Conservation (phyloP, 495 filamentous ascomycete species). For the Symbiotaphrina buchneri region DNA sequence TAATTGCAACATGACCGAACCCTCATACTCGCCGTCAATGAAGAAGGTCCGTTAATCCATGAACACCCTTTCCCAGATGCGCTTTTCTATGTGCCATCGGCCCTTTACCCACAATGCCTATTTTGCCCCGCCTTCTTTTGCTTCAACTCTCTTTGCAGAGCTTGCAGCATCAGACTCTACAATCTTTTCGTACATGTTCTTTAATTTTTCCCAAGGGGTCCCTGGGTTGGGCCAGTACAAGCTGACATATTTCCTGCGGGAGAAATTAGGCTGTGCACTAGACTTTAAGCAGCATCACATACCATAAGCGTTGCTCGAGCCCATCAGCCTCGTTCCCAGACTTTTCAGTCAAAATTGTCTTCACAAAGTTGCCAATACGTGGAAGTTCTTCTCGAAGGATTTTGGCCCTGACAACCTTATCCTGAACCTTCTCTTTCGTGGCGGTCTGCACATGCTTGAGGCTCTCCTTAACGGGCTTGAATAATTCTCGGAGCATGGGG, state of each 20-base stretch:
- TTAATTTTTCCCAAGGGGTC: constrained; percentile 15
- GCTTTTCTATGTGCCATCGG: too few species aligned
- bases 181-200: constrained; percentile 23
- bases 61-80: too few species aligned
- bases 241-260: constrained; percentile 15
- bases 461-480: constrained; percentile 35
- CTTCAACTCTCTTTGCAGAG: too few species aligned
- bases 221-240: constrained; percentile 15
- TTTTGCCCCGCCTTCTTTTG: too few species aligned
- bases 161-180: constrained; percentile 11
- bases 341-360: constrained; percentile 8
- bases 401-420: constrained; percentile 30
- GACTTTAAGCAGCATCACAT: constrained; percentile 7
- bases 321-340: constrained; percentile 5
- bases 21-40: too few species aligned
- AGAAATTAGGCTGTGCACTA: neutral
- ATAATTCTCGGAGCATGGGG: constrained; percentile 29
- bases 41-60: too few species aligned
- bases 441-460: constrained; percentile 32
- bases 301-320: constrained; percentile 12
- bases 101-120: too few species aligned
- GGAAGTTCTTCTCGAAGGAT: constrained; percentile 25
- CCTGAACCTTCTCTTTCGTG: constrained; percentile 39
- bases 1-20: too few species aligned
- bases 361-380: constrained; percentile 17